Conservation (phyloP, 176 grass and related monocot species). For the Ensete glaucum region DNA sequence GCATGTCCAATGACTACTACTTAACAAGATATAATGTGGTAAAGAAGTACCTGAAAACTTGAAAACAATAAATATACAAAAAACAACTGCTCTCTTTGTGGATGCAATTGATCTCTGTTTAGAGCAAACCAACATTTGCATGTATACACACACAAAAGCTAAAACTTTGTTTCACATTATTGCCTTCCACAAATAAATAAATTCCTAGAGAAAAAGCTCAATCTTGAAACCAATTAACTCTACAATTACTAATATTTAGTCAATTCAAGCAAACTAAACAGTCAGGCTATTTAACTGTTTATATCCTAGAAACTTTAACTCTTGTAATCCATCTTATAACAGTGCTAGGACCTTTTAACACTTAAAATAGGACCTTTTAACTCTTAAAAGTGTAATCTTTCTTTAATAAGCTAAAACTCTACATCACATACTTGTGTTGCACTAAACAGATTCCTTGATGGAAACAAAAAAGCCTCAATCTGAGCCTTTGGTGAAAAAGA, state of each 20-base stretch:
- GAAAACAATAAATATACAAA: background rate
- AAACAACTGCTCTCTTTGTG: background rate
- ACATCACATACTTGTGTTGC: background rate
- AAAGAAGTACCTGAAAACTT: background rate
- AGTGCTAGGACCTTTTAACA: background rate
- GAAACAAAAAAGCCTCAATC: background rate
- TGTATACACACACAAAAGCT: background rate
- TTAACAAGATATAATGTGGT: background rate
- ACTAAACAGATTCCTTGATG: background rate
- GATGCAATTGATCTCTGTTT: too few species aligned
- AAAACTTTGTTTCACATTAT: background rate
- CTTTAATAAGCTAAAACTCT: background rate
- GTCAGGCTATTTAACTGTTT: background rate
- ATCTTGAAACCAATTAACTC: background rate
- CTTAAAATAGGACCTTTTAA: too few species aligned
- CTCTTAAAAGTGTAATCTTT: background rate
- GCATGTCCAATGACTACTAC: background rate
- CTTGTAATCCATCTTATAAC: background rate
- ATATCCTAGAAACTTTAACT: background rate
- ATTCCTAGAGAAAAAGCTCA: background rate
- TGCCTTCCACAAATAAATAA: background rate
- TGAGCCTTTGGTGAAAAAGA: background rate
- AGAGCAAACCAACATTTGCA: too few species aligned
- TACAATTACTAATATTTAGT: background rate
- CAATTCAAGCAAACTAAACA: background rate